A percentile compares a stretch with the other conserved stretches of the same genome.
phyloP scores from a whole-genome alignment of 2,329 filamentous ascomycete genomes.

The Neonectria punicea region DNA sequence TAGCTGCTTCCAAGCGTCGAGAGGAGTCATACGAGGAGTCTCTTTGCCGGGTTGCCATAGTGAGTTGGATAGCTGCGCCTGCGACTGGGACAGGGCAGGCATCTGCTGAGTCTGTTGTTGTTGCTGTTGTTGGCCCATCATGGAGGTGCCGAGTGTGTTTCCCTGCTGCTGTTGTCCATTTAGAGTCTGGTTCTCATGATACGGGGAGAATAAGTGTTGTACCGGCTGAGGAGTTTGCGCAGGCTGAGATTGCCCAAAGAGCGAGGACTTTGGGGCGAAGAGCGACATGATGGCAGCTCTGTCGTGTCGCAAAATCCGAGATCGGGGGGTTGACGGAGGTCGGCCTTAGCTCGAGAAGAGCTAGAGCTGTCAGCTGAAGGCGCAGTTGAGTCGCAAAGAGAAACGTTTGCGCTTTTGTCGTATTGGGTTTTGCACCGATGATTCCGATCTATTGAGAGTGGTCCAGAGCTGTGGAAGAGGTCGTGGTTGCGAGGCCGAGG shows the following conservation, averaged over 20 bases:
- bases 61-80: slow-evolving; percentile 60
- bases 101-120: slow-evolving; percentile 56
- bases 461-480: background rate
- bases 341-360: slow-evolving; percentile 26
- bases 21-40: slow-evolving; percentile 55
- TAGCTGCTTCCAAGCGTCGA: background rate
- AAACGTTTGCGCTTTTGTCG: background rate
- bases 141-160: slow-evolving; percentile 42
- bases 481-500: slow-evolving; percentile 31
- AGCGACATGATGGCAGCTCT: slow-evolving; percentile 46
- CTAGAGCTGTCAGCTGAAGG: slow-evolving; percentile 20
- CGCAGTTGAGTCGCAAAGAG: slow-evolving; percentile 2
- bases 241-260: slow-evolving; percentile 54
- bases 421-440: background rate
- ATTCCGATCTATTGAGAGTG: slow-evolving; percentile 1
- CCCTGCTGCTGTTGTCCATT: slow-evolving; percentile 51
- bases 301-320: slow-evolving; percentile 22
- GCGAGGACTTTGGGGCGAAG: slow-evolving; percentile 53
- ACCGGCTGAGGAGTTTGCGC: slow-evolving; percentile 46
- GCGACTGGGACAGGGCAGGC: slow-evolving; percentile 56
- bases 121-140: slow-evolving; percentile 52
- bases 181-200: slow-evolving; percentile 29
- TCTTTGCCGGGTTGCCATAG: slow-evolving; percentile 65
- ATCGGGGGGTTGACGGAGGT: slow-evolving; percentile 21
- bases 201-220: slow-evolving; percentile 32